Base-by-base conservation (phyloP, 495 filamentous ascomycete genomes). In the Lophiostoma macrostomum region DNA sequence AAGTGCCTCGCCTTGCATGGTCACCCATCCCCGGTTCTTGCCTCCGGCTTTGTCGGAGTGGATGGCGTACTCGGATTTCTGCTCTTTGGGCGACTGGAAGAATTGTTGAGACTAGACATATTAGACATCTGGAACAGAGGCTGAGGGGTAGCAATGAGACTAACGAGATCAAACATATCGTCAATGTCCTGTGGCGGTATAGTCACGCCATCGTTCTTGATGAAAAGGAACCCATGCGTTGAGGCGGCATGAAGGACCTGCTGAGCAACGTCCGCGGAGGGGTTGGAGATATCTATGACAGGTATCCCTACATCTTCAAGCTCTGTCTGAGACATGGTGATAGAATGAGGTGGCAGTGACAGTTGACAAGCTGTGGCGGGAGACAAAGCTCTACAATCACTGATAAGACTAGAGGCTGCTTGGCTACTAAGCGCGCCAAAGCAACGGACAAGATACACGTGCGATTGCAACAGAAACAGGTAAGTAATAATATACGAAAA, bases 161-260 rank as follows among this genome's bases (percentile, higher is more conserved):
- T 12, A 77, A 94, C 90, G 69, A 94, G 56, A 27, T 79, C 76
- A 71, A 96, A 97, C 8, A 83, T 82, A 49, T 73, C 64, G n/a
- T 87, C 75, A 22, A 97, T 80, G 38, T 84, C 80, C 19, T 76
- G 70, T 0, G 70, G 53, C 0, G 82, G 73, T n/a, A 97, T 88
- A 4, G 68, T 73, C 27, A 80, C 80, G 13, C 78, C 78, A 50
- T 79, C 74, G 61, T 82, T 83, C 51, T 82, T 86, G 63, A 97
- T 81, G 69, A 93, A 97, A 25, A 96, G 77, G 64, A 97, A 97
- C 39, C 91, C 91, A 67, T 88, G 83, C 22, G 83, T 79, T 28
- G 83, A 76, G 6, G 88, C 88, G 1, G 91, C 93, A 50, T 88
- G 78, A 24, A 96, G 81, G 28, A 96, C 77, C 34, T 84, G 72